Base-by-base conservation (phyloP, 2,329 filamentous ascomycete genomes). In the Ophiostoma perfectum region DNA sequence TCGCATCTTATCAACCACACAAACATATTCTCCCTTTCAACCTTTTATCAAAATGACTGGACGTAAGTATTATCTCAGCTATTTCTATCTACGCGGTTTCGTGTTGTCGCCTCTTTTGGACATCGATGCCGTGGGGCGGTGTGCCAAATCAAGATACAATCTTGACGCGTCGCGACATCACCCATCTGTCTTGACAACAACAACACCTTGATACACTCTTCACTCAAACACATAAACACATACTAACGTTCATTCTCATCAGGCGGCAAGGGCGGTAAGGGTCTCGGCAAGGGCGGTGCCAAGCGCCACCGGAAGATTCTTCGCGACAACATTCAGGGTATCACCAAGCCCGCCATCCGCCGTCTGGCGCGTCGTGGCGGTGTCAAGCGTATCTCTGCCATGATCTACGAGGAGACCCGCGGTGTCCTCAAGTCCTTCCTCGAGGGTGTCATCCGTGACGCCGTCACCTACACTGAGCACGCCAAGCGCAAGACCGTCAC, bases 241-340 rank as follows among this genome's bases (percentile, higher is more conserved):
- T 8, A 39, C 64, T 63, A 66, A 49, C 49, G 47, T 12, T 70
- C 72, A 58, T 12, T 70, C 72, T 76, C 76, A 95, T 76, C 76
- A 95, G 92, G 92, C 81, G 92, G 92, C 81, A 96, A 96, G 85
- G 93, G 93, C 82, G 93, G 93, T 80, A 97, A 97, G 89, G 93
- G 93, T 81, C 92, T 97, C 83, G 93, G 93, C 81, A 97, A 97
- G 89, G 93, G 93, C 74, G 93, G 93, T 81, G 94, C 94, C 83
- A 98, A 97, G 91, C 93, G 93, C 83, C 93, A 97, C 85, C 90
- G 94, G 78, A 97, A 97, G 91, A 97, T 97, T 86, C 88, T 97
- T 82, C 92, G 93, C 83, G 93, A 97, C 90, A 97, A 97, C 91
- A 97, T 97, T 80, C 93, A 97, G 86, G 93, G 93, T 84, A 97